Base-by-base conservation (phyloP, 2,329 filamentous ascomycete genomes). In the Botrytis elliptica region DNA sequence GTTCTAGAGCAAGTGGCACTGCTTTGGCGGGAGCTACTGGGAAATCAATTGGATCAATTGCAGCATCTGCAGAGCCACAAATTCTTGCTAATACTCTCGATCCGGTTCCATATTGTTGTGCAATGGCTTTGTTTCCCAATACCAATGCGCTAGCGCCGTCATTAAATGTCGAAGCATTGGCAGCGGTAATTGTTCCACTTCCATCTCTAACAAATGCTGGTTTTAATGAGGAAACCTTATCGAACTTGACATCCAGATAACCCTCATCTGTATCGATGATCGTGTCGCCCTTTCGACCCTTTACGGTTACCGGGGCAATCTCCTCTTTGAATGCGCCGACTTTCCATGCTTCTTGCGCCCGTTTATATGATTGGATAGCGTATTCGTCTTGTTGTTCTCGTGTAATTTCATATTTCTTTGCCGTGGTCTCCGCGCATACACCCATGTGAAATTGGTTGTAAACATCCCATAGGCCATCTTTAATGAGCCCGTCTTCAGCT, bases 381-480 rank as follows among this genome's bases (percentile, higher is more conserved):
- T 97, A 98, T 76, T 92, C 88, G 80, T 99, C 96, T 84, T 99
- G 96, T 82, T 93, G 90, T 83, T 98, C 90, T 22, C 96, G 87
- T 14, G 92, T 91, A 76, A 99, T 88, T 1, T 88, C 85, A 83
- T 93, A 88, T 79, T 95, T 95, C 86, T 97, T 97, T 66, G 93
- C 96, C 2, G 95, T 98, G 78, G 92, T 93, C 85, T 99, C 96
- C 25, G 95, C 95, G 81, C 96, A 99, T 79, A 96, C 94, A 62
- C 96, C 96, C 96, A 99, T 99, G 84, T 98, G 96, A 80, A 98
- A 92, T 81, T 97, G 89, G 82, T 97, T 94, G 84, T 98, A 99
- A 22, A 97, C 95, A 81, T 99, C 96, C 86, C 94, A 97, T 75
- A 99, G 84, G 0, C 96, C 96, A 80, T 99, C 96, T 83, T 96